Base-by-base conservation (phyloP, 2,329 filamentous ascomycete genomes). In the Cercospora nicotianae region DNA sequence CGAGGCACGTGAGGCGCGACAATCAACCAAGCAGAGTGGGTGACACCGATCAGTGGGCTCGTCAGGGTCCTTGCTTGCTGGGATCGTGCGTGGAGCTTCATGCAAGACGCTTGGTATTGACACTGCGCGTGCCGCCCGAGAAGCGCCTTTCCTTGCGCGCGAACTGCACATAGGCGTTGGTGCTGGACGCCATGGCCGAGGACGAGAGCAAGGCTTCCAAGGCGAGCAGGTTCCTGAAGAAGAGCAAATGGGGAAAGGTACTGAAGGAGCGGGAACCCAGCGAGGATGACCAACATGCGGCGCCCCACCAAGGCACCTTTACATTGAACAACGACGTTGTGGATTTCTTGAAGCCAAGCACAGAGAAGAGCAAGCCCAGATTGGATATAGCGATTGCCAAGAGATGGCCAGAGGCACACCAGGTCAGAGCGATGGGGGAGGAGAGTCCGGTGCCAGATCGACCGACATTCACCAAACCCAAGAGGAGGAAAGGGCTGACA, bases 401-500 rank as follows among this genome's bases (percentile, higher is more conserved):
- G 72, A 77, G 83, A 73, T 86, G 82, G 83, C 84, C 84, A n/a
- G 80, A 79, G 23, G 81, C 83, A 39, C 77, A 80, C 58, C 81
- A 84, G 55, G 75, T 85, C 5, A 75, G 74, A 42, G 69, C 70
- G 16, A 72, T 72, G 30, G 68, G 48, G 26, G 72, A 63, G 33
- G 66, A 48, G 9, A 69, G 66, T 28, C 60, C 69, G 28, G 60
- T 60, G 3, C 67, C 66, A 26, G 66, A 66, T 20, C 45, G 57
- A 31, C 63, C 67, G 42, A 64, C 79, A 18, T 75, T 70, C 60
- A 73, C 68, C 33, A 81, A 71, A 69, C 79, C 74, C 72, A 78
- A 81, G 73, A 83, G 81, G 64, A 87, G 86, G 76, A 91, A 92
- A 79, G 90, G 90, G 9, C 82, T 95, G 69, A 83, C 83, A 4